These are phyloP conservation scores for Jacaranda copaia DNA, from an alignment of 257 asterid species.

Conservation along the genomic window DNA sequence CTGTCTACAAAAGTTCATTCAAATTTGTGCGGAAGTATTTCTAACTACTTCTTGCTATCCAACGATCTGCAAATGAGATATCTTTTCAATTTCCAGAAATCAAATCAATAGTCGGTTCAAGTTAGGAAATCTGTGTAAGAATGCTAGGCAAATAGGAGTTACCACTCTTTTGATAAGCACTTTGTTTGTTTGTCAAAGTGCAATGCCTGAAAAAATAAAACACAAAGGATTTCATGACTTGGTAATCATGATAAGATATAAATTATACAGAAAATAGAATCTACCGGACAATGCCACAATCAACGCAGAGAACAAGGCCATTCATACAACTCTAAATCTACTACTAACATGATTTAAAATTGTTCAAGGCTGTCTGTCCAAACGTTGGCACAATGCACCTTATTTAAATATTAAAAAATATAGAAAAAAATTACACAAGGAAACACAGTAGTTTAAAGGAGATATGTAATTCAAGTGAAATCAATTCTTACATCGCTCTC, in stretches of 20 bases:
- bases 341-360: not conserved
- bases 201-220: no score
- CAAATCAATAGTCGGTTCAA: not conserved
- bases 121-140: not conserved
- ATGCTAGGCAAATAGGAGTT: not conserved
- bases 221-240: not conserved
- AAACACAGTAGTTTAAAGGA: not conserved
- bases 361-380: not conserved
- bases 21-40: not conserved
- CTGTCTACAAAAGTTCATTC: not conserved
- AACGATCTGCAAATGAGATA: not conserved
- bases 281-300: not conserved
- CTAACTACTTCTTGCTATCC: not conserved
- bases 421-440: not conserved
- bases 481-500: not conserved
- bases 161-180: not conserved
- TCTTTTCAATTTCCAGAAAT: not conserved
- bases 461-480: not conserved
- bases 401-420: not conserved
- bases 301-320: not conserved
- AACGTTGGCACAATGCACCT: not conserved
- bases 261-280: not conserved
- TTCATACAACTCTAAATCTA: not conserved
- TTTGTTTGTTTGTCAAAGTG: not conserved
- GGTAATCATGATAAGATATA: not conserved